A percentile compares a stretch with the other conserved stretches of the same genome.
phyloP scores from a whole-genome alignment of 352 stramenopile genomes.

The Phytophthora citricola region DNA sequence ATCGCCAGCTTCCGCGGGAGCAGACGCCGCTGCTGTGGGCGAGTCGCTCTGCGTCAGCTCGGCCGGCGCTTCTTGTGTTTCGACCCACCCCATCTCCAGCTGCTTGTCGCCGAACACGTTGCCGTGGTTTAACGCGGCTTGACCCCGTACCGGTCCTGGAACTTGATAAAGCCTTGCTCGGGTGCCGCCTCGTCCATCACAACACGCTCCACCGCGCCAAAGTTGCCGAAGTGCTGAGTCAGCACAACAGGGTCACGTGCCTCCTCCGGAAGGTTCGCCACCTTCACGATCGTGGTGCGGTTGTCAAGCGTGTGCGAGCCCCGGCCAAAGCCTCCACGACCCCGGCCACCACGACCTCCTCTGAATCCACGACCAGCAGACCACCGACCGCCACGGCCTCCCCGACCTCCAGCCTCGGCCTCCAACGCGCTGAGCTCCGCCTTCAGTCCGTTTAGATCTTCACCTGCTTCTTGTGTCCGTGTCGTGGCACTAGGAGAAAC shows the following conservation, averaged over 20 bases:
- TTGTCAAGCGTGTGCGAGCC: conserved; percentile 83
- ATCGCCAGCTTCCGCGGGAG: conserved; percentile 7
- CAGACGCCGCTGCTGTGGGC: conserved; percentile 19
- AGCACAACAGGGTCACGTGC: conserved; percentile 77
- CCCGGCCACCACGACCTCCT: conserved; percentile 59
- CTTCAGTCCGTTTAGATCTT: conserved; percentile 56
- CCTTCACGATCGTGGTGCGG: conserved; percentile 84
- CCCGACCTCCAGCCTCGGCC: conserved; percentile 46
- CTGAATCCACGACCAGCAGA: conserved; percentile 52
- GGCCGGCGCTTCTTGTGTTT: conserved; percentile 61
- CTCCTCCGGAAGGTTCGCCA: conserved; percentile 78
- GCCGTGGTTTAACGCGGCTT: conserved; percentile 71
- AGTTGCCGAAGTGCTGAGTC: conserved; percentile 89
- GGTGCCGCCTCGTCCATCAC: conserved; percentile 59
- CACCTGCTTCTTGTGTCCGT: conserved; percentile 14
- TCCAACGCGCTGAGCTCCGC: conserved; percentile 74
- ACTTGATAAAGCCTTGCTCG: conserved; percentile 80
- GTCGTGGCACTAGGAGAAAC: conserved; percentile 27
- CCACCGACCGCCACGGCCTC: conserved; percentile 51
- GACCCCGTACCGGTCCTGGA: conserved; percentile 81
- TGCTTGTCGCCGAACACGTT: conserved; percentile 62
- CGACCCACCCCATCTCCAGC: conserved; percentile 71
- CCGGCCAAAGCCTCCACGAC: conserved; percentile 47
- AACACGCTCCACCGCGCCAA: conserved; percentile 81
- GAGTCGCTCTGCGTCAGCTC: conserved; percentile 44